Evolutionary conservation across 2,329 filamentous ascomycete genomes (phyloP).

Genomic region (Aspergillus novoparasiticus): DNA sequence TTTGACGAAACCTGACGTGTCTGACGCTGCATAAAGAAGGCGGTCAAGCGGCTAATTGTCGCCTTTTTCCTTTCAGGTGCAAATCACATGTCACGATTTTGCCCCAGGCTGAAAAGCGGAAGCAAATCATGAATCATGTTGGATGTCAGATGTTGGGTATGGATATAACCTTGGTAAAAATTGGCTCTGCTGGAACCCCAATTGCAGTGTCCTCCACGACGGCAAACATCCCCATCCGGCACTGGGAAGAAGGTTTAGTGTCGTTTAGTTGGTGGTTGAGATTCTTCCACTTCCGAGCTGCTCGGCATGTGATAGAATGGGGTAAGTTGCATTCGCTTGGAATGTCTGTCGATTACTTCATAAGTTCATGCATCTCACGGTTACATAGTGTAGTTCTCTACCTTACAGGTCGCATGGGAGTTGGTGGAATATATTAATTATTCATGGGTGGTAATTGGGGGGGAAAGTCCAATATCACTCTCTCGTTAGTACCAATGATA

Average conservation of each 20-base stretch:
- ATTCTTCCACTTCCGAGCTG: not conserved
- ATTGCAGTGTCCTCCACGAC: not conserved
- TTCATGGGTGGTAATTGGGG: not conserved
- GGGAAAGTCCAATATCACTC: not conserved
- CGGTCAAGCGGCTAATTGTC: constrained; percentile 1
- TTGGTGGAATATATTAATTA: not conserved
- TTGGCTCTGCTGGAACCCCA: not conserved
- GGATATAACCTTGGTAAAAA: too few species aligned
- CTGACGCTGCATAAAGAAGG: not conserved
- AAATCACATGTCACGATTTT: not conserved
- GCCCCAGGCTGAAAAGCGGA: not conserved
- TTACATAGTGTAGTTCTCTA: not conserved
- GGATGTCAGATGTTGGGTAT: too few species aligned
- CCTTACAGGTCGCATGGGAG: not conserved
- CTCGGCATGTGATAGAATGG: not conserved
- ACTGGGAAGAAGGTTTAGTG: not conserved
- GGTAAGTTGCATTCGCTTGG: not conserved
- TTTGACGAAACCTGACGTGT: not conserved
- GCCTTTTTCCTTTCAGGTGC: not conserved
- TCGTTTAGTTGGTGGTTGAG: not conserved
- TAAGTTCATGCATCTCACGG: not conserved
- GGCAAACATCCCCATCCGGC: not conserved
- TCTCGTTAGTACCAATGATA: too few species aligned
- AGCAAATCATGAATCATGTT: constrained; percentile 3
- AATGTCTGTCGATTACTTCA: not conserved